Conservation (phyloP, 192 early-diverging fungal genomes). For the Coemansia sp. region DNA sequence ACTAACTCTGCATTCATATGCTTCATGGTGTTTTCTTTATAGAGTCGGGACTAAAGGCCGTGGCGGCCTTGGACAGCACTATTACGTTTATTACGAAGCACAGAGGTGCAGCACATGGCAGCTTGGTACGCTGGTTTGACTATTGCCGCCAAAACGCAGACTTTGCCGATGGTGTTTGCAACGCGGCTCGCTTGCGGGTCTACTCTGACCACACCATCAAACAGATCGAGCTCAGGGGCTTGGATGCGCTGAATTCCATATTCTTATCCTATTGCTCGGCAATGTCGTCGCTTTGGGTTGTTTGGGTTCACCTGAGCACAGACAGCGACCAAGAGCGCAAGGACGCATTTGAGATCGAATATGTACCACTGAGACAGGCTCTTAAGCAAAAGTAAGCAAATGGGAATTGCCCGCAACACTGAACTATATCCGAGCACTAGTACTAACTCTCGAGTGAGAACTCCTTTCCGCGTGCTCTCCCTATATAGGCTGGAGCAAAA, state of each 20-base stretch:
- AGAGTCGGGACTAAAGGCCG: constrained; percentile 1
- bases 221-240: neutral
- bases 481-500: constrained; percentile 6
- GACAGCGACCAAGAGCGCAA: constrained; percentile 11
- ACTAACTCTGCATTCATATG: neutral
- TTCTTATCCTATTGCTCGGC: neutral
- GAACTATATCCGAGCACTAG: neutral
- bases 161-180: neutral
- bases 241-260: neutral
- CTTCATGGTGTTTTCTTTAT: neutral
- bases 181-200: neutral
- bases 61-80: constrained; percentile 1
- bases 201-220: neutral
- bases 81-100: neutral
- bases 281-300: constrained; percentile 21
- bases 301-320: constrained; percentile 14
- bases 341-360: neutral
- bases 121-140: neutral
- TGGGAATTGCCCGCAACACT: neutral
- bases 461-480: neutral
- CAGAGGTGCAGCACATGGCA: neutral
- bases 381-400: constrained; percentile 3
- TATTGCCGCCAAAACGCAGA: constrained; percentile 4
- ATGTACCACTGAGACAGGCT: neutral
- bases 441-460: neutral